phyloP scores from a whole-genome alignment of 208 protist species.

The Leishmania gerbilli region DNA sequence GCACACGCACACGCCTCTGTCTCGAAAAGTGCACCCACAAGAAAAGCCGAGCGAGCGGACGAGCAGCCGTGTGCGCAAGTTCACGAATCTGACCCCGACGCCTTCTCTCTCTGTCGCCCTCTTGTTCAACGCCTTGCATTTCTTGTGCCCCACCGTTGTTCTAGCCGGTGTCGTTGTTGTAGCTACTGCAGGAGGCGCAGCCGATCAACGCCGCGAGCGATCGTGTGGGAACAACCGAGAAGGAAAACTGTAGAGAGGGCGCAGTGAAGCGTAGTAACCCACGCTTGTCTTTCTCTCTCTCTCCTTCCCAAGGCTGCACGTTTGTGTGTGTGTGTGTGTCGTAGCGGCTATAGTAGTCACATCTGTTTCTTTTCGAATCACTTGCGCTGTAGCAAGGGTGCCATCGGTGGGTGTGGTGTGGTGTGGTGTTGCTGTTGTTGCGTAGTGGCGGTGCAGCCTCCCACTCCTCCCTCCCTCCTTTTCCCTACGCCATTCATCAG shows the following conservation, averaged over 20 bases:
- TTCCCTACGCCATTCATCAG: not conserved
- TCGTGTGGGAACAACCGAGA: not conserved
- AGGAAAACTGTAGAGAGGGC: not conserved
- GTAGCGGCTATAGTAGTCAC: not conserved
- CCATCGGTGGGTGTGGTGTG: not conserved
- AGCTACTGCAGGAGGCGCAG: not conserved
- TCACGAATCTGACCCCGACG: not conserved
- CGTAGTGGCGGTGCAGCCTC: not conserved
- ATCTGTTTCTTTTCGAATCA: conserved; percentile 12
- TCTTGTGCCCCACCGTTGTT: not conserved
- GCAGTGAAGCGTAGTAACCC: not conserved
- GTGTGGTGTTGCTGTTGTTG: not conserved
- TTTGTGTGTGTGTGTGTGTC: not conserved
- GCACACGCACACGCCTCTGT: too few species aligned
- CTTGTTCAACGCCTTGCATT: not conserved
- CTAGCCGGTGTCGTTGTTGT: not conserved
- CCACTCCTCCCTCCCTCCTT: not conserved
- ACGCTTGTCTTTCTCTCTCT: not conserved
- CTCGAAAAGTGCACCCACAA: not conserved
- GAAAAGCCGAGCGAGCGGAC: not conserved
- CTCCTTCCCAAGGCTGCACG: not conserved
- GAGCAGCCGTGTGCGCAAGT: not conserved
- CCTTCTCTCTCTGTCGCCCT: not conserved
- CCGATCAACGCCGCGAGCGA: not conserved
- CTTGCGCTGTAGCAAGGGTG: not conserved